Conservation (phyloP, 2,329 filamentous ascomycete species). For the Metarhizium humberi region DNA sequence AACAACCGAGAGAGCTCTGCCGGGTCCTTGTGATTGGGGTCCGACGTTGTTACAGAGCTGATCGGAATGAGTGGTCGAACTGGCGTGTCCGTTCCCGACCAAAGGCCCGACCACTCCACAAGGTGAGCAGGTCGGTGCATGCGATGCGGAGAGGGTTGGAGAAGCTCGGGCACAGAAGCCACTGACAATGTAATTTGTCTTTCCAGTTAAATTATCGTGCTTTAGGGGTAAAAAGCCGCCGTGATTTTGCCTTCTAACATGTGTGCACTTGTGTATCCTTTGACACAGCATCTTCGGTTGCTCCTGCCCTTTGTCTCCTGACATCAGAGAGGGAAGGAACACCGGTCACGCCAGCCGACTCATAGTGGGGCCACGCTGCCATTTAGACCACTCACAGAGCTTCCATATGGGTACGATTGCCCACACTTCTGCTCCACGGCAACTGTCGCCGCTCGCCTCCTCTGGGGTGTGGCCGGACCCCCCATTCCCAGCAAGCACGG, state of each 20-base stretch:
- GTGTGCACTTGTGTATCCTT: neutral
- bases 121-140: neutral
- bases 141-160: neutral
- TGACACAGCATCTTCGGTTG: neutral
- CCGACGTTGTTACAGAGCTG: neutral
- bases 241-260: too few relatives aligned
- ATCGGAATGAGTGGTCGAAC: neutral
- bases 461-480: neutral
- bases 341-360: neutral
- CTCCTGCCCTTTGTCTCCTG: neutral
- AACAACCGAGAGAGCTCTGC: neutral
- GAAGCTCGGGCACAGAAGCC: neutral
- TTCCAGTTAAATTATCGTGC: neutral
- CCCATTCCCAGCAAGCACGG: neutral
- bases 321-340: neutral
- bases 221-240: too few relatives aligned
- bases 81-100: slow-evolving; percentile 1
- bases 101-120: neutral
- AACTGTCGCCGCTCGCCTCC: neutral
- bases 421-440: neutral
- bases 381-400: neutral
- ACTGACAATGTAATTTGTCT: neutral
- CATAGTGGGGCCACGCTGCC: neutral
- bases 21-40: neutral
- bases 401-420: neutral